Base-by-base conservation (phyloP, 495 filamentous ascomycete species). In the Hypomontagnella monticulosa region DNA sequence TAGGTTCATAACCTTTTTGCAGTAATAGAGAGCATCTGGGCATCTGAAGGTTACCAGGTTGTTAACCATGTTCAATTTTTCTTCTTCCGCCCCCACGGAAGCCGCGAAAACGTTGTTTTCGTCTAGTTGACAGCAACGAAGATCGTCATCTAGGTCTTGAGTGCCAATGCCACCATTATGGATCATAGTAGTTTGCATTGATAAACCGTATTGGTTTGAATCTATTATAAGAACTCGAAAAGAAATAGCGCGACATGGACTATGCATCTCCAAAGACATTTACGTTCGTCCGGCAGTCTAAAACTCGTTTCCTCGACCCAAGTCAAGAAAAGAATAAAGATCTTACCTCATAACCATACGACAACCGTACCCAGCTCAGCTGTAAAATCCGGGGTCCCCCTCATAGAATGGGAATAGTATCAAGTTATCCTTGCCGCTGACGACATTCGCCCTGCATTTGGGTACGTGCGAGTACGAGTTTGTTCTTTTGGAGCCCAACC, bases 111-210 rank as follows among this genome's bases (percentile, higher is more conserved):
- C 19, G 38, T 40, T 42, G 54, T 54, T 34, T 62, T 57, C 9
- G 48, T 58, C 50, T 32, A 38, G 53, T 62, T 52, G 51, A 62
- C 47, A 32, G 23, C 33, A 18, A 52, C 54, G 66, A 69, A 49
- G 60, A 69, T 69, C 66, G 18, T 60, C 59, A 69, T 69, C 66
- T 69, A 44, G 60, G 49, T 63, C 50, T 20, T 43, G 44, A 56
- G 51, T 16, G 50, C 37, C 52, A 18, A 48, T 10, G 14, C 48
- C 58, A 59, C 55, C 47, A 30, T 56, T 50, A 53, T 56, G 56
- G 56, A 48, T 61, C 34, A 38, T 20, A 27, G 37, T 46, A n/a
- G 38, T 51, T 32, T 20, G 50, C 27, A 43, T 49, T 44, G 4
- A 55, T 49, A 44, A 27, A 20, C 36, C 49, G 15, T 20, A 9